Evolutionary conservation across 192 early-diverging fungal species (phyloP).

Genomic region (Diversispora epigaea): DNA sequence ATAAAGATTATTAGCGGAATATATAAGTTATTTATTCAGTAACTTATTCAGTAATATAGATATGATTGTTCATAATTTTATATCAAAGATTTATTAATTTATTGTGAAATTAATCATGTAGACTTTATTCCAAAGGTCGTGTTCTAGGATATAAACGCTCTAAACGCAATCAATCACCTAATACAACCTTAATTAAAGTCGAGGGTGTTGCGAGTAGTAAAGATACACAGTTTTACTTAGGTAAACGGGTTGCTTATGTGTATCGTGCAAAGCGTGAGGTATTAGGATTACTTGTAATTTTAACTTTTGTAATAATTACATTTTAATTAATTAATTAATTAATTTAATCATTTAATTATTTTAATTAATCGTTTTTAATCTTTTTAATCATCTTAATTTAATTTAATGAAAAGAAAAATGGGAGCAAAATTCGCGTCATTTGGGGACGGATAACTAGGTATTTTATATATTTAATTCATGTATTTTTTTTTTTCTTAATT

Average conservation of each 20-base stretch:
- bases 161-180: constrained; percentile 88
- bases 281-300: background rate
- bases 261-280: constrained; percentile 87
- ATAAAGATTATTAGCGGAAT: background rate
- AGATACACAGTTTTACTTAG: constrained; percentile 95
- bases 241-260: constrained; percentile 97
- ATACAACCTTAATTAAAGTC: constrained; percentile 89
- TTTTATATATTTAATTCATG: background rate
- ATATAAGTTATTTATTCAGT: no score
- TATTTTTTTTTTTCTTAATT: background rate
- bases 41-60: no score
- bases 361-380: background rate
- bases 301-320: no score
- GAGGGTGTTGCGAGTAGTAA: constrained; percentile 89
- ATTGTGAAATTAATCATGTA: constrained; percentile 38
- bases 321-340: no score
- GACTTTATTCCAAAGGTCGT: constrained; percentile 97
- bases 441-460: constrained; percentile 93
- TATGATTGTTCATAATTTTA: background rate
- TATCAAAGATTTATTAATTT: background rate
- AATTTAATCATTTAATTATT: background rate
- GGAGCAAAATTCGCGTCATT: constrained; percentile 93
- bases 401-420: constrained; percentile 58
- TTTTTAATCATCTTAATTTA: background rate
- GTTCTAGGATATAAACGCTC: constrained; percentile 93